Conservation (phyloP, 2,329 filamentous ascomycete genomes). For the Diaporthe amygdali region DNA sequence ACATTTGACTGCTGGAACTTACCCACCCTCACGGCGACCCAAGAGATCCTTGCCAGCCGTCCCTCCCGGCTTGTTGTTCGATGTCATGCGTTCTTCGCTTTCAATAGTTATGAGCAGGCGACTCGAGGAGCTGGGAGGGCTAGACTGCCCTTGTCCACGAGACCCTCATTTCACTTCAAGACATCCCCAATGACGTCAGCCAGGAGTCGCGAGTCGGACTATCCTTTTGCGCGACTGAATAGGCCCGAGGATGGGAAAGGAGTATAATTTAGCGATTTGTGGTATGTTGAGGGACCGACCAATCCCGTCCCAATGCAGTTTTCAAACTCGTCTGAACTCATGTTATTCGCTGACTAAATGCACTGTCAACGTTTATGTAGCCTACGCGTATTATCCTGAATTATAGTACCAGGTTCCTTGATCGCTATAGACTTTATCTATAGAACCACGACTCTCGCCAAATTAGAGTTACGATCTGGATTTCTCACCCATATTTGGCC, state of each 20-base stretch:
- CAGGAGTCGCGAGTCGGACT: neutral
- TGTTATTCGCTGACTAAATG: neutral
- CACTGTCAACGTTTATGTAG: no score
- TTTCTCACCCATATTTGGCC: no score
- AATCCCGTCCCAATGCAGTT: neutral
- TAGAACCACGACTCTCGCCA: neutral
- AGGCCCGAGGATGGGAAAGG: neutral
- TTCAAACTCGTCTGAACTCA: neutral
- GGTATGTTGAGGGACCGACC: neutral
- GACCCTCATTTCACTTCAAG: neutral
- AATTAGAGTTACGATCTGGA: no score
- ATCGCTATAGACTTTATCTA: neutral
- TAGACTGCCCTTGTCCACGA: neutral
- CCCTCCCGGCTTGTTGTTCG: neutral
- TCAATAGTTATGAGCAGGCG: neutral
- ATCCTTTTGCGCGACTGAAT: neutral
- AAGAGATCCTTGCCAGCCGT: neutral
- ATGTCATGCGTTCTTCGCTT: neutral
- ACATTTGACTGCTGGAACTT: neutral
- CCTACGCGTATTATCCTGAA: neutral
- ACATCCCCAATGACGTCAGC: slow-evolving; percentile 7
- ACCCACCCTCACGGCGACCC: neutral
- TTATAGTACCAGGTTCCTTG: neutral
- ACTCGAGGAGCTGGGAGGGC: neutral
- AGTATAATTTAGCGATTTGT: neutral